Base-by-base conservation (phyloP, 1,284 basidiomycete species). In the Trichosporon coremiiforme region DNA sequence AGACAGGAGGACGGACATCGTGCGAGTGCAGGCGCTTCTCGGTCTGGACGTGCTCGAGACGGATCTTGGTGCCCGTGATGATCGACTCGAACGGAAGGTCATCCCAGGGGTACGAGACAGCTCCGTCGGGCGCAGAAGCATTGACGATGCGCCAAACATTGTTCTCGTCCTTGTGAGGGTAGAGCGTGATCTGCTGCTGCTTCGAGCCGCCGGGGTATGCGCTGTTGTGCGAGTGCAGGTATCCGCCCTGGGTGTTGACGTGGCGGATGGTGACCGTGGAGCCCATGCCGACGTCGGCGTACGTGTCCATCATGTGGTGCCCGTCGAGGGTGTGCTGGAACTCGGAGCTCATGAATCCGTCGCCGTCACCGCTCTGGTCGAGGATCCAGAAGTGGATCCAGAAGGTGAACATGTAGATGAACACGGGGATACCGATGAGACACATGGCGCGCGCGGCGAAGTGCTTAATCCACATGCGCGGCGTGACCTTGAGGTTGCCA, bases 321-420 rank as follows among this genome's bases (percentile, higher is more conserved):
- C 95, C 95, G n/a, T 90, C 86, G 8, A 99, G 87, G 0, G 95
- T 98, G 80, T 98, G 95, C 83, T 98, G 95, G 85, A 99, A 99
- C 78, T 95, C 94, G 13, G 94, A 93, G 85, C 92, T 95, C 97
- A 99, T 99, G 84, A 99, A 99, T 0, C 94, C 94, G 82, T 99
- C 97, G 0, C 97, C 97, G 70, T 98, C 95, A 38, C 97, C 97
- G 2, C 92, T 92, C 82, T 90, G 91, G 78, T 89, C 88, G 38
- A 99, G 86, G 73, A 99, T 88, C 80, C 89, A 83, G 83, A 99
- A 96, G 82, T 99, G 97, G 67, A 99, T 90, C 80, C 90, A 87
- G 85, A 99, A 99, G 90, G 95, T 95, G 78, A 86, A 82, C 91
- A 98, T 93, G 86, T 99, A 99, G 83, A 99, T 94, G 41, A 90